Base-by-base conservation (phyloP, 2,329 filamentous ascomycete species). In the Trichoderma sp. region DNA sequence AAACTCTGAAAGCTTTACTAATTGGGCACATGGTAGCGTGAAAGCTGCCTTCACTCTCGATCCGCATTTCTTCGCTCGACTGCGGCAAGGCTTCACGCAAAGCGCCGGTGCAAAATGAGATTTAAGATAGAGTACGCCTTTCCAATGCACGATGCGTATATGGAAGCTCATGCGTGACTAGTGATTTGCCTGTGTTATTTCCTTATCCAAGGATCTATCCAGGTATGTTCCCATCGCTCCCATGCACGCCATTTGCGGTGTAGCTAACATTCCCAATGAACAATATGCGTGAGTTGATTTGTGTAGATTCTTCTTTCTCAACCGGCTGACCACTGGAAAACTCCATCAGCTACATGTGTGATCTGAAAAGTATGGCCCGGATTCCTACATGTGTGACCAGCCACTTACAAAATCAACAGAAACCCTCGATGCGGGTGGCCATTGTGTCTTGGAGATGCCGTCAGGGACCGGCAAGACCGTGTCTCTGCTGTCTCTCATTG, bases 381-480 rank as follows among this genome's bases (percentile, higher is more conserved):
- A 43, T 14, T 39, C n/a, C 5, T 10, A 5, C 30, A 18, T 26
- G 8, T 4, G 14, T 43, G 24, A 14, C 26, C 39, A 28, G 18
- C 46, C 37, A 37, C 63, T 66, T 43, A 66, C 63, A 14, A 14
- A 21, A 24, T 51, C 14, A 28, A 28, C 13, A 87, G 85, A 84
- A 74, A 98, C 96, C 24, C 90, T 99, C 76, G 96, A 99, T 85
- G 91, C 91, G 24, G 93, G 93, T 64, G 96, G 96, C 70, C 94
- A 99, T 81, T 97, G 94, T 79, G 95, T 99, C 26, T 83, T 99
- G 74, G 96, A 99, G 82, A 99, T 99, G 96, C 96, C 96, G 80
- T 99, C 96, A 70, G 96, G 96, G 54, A 99, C 96, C 28, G 96
- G 96, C 71, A 99, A 99, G 84, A 99, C 96, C 0, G 92, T 99